A percentile compares a stretch with the other conserved stretches of the same genome.
Evolutionary conservation across 352 stramenopile genomes (phyloP).

Genomic region (Phytophthora sp.): DNA sequence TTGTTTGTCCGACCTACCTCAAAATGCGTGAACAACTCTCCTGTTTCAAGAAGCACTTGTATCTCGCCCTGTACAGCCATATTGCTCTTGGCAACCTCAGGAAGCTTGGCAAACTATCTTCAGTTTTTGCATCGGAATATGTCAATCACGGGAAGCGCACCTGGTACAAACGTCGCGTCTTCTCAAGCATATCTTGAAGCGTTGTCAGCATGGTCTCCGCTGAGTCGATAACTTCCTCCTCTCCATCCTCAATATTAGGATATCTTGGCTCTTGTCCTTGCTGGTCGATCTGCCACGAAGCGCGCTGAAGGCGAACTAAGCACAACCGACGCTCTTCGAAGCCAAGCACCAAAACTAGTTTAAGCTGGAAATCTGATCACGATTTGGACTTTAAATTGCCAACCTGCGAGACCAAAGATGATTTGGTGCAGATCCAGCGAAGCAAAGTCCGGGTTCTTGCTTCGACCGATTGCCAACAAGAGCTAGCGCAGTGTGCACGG

Average conservation of each 20-base stretch:
- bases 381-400: no score
- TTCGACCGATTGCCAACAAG: slow-evolving; percentile 37
- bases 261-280: not conserved
- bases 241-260: not conserved
- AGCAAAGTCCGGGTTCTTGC: slow-evolving; percentile 54
- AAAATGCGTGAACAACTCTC: slow-evolving; percentile 37
- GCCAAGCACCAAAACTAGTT: not conserved
- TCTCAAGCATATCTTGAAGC: slow-evolving; percentile 27
- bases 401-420: slow-evolving; percentile 49
- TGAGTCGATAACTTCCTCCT: slow-evolving; percentile 1
- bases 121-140: not conserved
- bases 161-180: slow-evolving; percentile 46
- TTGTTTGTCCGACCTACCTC: slow-evolving; percentile 24
- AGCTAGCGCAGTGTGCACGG: slow-evolving; percentile 19
- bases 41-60: slow-evolving; percentile 53
- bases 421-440: slow-evolving; percentile 45
- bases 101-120: slow-evolving; percentile 14
- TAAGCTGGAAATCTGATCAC: not conserved
- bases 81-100: slow-evolving; percentile 36
- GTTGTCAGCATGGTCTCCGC: slow-evolving; percentile 15
- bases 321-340: slow-evolving; percentile 32
- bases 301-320: slow-evolving; percentile 37
- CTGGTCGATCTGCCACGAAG: slow-evolving; percentile 29
- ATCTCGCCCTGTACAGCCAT: slow-evolving; percentile 45
- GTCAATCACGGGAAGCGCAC: not conserved